phyloP scores from a whole-genome alignment of 1,139 yeast species.

The Scheffersomyces cryptocercus region DNA sequence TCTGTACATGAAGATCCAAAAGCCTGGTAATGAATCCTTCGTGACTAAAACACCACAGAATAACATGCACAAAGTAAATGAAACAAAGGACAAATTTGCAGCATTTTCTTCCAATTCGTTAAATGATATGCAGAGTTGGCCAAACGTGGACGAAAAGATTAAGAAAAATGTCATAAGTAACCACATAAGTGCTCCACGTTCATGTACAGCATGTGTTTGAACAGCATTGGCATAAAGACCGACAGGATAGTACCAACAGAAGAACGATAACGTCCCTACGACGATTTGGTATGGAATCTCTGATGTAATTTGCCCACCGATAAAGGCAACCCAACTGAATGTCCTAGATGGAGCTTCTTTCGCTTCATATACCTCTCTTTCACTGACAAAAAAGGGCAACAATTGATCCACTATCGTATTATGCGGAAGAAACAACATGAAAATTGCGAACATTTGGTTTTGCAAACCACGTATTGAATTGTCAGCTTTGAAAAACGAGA shows the following conservation, averaged over 20 bases:
- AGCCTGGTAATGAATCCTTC: conserved; percentile 7
- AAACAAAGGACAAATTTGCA: conserved; percentile 9
- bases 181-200: conserved; percentile 11
- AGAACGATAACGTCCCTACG: conserved; percentile 31
- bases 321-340: conserved; percentile 47
- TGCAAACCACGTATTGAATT: conserved; percentile 42
- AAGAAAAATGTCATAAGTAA: conserved; percentile 6
- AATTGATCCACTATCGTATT: conserved; percentile 69
- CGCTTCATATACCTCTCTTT: conserved; percentile 61
- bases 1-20: conserved; percentile 15
- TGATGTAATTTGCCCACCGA: conserved; percentile 29
- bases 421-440: conserved; percentile 66
- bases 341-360: conserved; percentile 67
- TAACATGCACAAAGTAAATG: conserved; percentile 10
- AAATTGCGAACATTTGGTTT: conserved; percentile 59
- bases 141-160: conserved; percentile 8
- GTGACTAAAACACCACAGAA: conserved; percentile 12
- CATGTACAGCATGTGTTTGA: conserved; percentile 4
- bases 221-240: conserved; percentile 33
- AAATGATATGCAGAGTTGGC: conserved; percentile 9
- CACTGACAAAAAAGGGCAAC: conserved; percentile 65
- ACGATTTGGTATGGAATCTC: conserved; percentile 33
- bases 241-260: conserved; percentile 40
- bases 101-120: conserved; percentile 11
- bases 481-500: conserved; percentile 38